Base-by-base conservation (phyloP, 1,284 basidiomycete genomes). In the Sanguinoderma infundibulare region DNA sequence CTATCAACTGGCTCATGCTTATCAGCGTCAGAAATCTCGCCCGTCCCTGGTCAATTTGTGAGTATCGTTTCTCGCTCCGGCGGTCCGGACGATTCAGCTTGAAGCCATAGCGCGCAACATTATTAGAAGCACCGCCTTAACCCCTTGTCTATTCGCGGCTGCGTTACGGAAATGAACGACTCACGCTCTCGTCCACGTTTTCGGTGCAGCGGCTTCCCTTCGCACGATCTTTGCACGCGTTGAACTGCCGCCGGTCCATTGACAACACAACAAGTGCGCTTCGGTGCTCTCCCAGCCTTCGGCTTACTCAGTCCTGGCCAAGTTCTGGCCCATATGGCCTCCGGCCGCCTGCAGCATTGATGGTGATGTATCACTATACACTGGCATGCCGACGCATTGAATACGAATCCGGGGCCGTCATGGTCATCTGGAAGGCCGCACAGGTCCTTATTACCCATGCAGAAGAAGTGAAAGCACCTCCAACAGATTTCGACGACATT, bases 221-320 rank as follows among this genome's bases (percentile, higher is more conserved):
- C 49, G 10, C 28, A 49, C 42, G 42, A 34, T 35, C 32, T 17
- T 15, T 54, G 53, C 52, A 40, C 12, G 52, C 52, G 26, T 17
- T n/a, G 22, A 36, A 36, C n/a, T 53, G 36, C 52, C 52, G 52
- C 52, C 35, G 52, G 52, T n/a, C 10, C 46, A 32, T 30, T 49
- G n/a, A n/a, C 28, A 49, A 49, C 46, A 44, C n/a, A 17, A 20
- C 14, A 9, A 44, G 40, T 24, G 14, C 28, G 5, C 28, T 42
- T 22, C 28, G 53, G 38, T 42, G 26, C 44, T 59, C 26, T 32
- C 40, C n/a, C n/a, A n/a, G 20, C 17, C 22, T 26, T 38, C 55
- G 20, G 59, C 52, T 56, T 26, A 61, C 59, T 24, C 53, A 44
- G 59, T 59, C 15, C 24, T 40, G 44, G 38, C 36, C 47, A 49